Evolutionary conservation across 2,329 filamentous ascomycete species (phyloP).

Genomic region (Sporothrix mexicana): DNA sequence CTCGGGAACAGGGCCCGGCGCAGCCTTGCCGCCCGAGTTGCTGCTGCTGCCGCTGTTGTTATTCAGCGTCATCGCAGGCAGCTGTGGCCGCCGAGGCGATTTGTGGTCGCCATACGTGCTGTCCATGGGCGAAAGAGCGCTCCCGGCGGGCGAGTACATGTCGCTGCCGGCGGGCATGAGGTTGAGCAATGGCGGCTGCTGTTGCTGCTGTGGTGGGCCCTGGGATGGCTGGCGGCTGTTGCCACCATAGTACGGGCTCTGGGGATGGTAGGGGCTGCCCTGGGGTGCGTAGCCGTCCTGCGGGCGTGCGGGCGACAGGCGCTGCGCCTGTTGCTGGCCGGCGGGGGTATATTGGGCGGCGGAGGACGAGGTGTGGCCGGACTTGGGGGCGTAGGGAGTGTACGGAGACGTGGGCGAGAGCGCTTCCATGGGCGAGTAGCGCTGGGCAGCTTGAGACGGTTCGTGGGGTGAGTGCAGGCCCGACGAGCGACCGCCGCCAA

Average conservation of each 20-base stretch:
- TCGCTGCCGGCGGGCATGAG: conserved; percentile 72
- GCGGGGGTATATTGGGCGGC: conserved; percentile 30
- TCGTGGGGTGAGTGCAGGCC: conserved; percentile 75
- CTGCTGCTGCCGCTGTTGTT: conserved; percentile 33
- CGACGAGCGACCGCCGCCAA: conserved; percentile 42
- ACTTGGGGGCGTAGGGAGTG: conserved; percentile 68
- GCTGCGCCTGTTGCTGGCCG: conserved; percentile 42
- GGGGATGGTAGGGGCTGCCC: conserved; percentile 43
- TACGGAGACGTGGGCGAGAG: conserved; percentile 83
- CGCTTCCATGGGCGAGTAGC: conserved; percentile 95
- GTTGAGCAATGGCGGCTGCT: conserved; percentile 48
- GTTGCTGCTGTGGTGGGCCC: conserved; percentile 36
- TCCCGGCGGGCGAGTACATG: conserved; percentile 62
- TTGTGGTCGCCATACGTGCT: conserved; percentile 66
- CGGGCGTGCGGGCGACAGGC: conserved; percentile 79
- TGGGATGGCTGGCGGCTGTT: conserved; percentile 50
- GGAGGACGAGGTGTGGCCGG: conserved; percentile 56
- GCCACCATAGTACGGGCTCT: conserved; percentile 63
- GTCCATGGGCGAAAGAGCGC: conserved; percentile 70
- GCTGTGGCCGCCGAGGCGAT: conserved; percentile 56
- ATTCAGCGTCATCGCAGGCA: conserved; percentile 41
- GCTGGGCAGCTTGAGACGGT: conserved; percentile 81
- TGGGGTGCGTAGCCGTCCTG: conserved; percentile 59
- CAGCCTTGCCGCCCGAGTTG: conserved; percentile 40
- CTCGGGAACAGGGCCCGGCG: conserved; percentile 78